phyloP scores from a whole-genome alignment of 2,329 filamentous ascomycete genomes.

The Coniochaeta sp. region DNA sequence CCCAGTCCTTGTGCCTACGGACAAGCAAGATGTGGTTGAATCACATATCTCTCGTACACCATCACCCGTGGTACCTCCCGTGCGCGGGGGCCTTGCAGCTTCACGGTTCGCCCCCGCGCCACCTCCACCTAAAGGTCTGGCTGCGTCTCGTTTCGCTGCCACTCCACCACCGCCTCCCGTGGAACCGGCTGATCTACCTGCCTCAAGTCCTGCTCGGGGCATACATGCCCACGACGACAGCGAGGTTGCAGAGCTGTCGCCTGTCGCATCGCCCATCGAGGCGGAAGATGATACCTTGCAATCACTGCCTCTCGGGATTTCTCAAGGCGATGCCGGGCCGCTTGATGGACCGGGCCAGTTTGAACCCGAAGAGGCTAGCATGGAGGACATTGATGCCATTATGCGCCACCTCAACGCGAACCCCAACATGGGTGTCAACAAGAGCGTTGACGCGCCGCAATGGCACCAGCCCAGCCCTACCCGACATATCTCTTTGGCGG shows the following conservation, averaged over 20 bases:
- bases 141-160: constrained; percentile 36
- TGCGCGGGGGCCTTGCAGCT: constrained; percentile 16
- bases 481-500: constrained; percentile 27
- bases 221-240: constrained; percentile 11
- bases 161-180: constrained; percentile 23
- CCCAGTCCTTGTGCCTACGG: not conserved
- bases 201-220: constrained; percentile 5
- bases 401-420: constrained; percentile 80
- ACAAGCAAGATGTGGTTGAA: not conserved
- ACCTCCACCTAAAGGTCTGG: constrained; percentile 31
- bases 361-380: constrained; percentile 38
- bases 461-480: constrained; percentile 38
- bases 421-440: constrained; percentile 68
- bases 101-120: constrained; percentile 25
- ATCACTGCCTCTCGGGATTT: constrained; percentile 10
- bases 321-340: constrained; percentile 20
- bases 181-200: constrained; percentile 16
- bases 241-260: constrained; percentile 6
- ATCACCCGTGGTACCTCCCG: not conserved
- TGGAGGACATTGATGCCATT: constrained; percentile 85
- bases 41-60: not conserved
- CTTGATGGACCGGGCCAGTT: constrained; percentile 2
- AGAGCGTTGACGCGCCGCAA: constrained; percentile 37
- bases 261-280: constrained; percentile 17
- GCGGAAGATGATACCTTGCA: constrained; percentile 21